Evolutionary conservation across 2,329 filamentous ascomycete species (phyloP).

Genomic region (Orbilia oligospora): DNA sequence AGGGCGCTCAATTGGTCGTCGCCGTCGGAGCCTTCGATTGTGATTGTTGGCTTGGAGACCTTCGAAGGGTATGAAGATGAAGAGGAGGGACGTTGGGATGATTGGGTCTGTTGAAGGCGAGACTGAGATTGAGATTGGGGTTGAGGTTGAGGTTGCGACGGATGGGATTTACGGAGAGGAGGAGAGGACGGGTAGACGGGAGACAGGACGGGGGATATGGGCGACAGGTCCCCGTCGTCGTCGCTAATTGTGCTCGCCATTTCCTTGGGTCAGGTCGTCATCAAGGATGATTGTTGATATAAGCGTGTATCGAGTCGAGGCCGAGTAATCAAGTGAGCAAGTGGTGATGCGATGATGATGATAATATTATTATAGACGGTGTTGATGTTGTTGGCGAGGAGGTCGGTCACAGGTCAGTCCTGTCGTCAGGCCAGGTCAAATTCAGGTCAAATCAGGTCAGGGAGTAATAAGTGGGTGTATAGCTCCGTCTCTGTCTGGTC

Average conservation of each 20-base stretch:
- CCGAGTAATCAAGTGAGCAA: neutral
- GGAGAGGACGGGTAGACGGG: conserved; percentile 53
- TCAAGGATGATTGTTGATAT: neutral
- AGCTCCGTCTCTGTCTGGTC: neutral
- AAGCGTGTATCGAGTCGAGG: neutral
- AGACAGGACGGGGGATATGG: conserved; percentile 51
- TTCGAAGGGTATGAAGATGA: conserved; percentile 23
- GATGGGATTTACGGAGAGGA: conserved; percentile 36
- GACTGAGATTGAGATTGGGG: conserved; percentile 3
- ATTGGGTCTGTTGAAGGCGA: neutral
- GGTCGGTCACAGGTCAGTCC: neutral
- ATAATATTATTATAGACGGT: no score
- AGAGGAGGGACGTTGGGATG: neutral
- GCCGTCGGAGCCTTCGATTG: conserved; percentile 27
- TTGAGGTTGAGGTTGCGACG: conserved; percentile 11
- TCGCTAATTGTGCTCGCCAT: conserved; percentile 44
- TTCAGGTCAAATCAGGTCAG: neutral
- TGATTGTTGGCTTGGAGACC: conserved; percentile 24
- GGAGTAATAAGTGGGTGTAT: neutral
- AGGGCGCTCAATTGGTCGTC: conserved; percentile 46
- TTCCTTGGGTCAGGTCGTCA: neutral
- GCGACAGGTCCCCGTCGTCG: conserved; percentile 51
- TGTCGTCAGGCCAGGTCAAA: neutral
- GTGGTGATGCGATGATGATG: neutral
- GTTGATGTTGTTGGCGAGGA: neutral